Evolutionary conservation across 768 basidiomycete species (phyloP), one percentile per base, ranked within the genome.

Genomic region (Phylloporus rhodoxanthus): DNA sequence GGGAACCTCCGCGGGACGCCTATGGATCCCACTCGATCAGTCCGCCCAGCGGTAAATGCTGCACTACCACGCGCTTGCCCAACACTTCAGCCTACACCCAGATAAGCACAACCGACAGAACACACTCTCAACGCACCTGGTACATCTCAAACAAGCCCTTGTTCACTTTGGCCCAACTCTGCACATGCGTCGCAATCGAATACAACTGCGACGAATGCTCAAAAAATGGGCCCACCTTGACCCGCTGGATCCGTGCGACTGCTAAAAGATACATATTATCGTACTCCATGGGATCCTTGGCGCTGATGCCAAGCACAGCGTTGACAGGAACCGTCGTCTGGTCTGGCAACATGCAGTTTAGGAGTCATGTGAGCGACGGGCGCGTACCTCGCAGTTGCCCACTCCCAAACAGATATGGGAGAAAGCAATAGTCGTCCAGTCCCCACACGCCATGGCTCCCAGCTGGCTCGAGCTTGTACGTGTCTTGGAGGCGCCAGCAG

Each of bases 391-490:
- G 75, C 32, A 97, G 75, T 69, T 98, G 90, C 2, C 82, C 91
- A 55, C 91, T 91, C 9, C 93, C 94, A 63, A 93, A 92, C 9
- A 93, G 77, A 61, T 95, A 96, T 3, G 87, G 83, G 38, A 97
- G 75, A 68, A 95, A 94, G 45, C 75, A 78, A 47, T 86, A 95
- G 64, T 96, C 94, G 60, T 97, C 94, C 32, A 98, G 70, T 2
- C 94, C 96, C 96, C 95, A 99, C 1, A 97, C 95, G 4, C 96
- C 96, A 63, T 97, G 94, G 54, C 90, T 94, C 8, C 96, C 96
- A 2, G 96, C 96, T 5, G 94, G 93, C 67, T 97, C 95, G 9
- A 99, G 81, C 43, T 75, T 81, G 66, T 97, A 99, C 28, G 80
- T 78, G 54, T 92, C 88, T 64, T 97, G 93, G 14, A 97, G 74